These are phyloP conservation scores for Celoporthe dispersa DNA, from an alignment of 2,329 filamentous ascomycete species.

Conservation along the genomic window DNA sequence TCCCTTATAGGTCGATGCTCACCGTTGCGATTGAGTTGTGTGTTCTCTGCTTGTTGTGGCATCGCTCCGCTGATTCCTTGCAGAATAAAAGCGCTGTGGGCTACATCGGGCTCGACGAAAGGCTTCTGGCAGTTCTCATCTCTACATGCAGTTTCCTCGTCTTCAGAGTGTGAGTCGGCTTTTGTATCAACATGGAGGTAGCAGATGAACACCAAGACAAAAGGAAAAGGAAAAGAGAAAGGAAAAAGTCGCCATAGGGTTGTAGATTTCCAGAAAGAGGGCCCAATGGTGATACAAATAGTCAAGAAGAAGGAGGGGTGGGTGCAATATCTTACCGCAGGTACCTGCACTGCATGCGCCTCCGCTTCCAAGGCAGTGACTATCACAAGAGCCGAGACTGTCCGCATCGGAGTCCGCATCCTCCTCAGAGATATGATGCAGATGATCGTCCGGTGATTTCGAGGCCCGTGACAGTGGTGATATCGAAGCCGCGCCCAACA, in stretches of 20 bases:
- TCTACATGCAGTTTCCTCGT: constrained; percentile 35
- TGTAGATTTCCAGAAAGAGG: background rate
- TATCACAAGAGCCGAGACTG: constrained; percentile 24
- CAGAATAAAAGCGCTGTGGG: constrained; percentile 30
- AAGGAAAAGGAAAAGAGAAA: too few relatives aligned
- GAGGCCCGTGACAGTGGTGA: background rate
- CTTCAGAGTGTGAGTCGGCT: constrained; percentile 16
- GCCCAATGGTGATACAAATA: too few relatives aligned
- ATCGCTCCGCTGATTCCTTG: constrained; percentile 32
- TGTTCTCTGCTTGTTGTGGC: constrained; percentile 1
- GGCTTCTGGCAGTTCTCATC: constrained; percentile 30
- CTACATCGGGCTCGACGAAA: constrained; percentile 36
- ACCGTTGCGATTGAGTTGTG: constrained; percentile 3
- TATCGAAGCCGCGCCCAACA: background rate
- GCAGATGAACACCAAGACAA: background rate
- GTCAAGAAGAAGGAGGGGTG: background rate
- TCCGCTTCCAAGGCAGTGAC: constrained; percentile 24
- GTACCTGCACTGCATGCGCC: constrained; percentile 28
- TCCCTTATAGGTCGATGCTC: background rate
- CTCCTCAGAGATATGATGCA: constrained; percentile 8
- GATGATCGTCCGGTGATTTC: background rate
- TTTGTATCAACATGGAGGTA: background rate
- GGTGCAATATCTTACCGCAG: constrained; percentile 16
- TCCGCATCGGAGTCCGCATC: constrained; percentile 20
- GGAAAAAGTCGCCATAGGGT: background rate